Conservation (phyloP, 2,329 filamentous ascomycete genomes). For the Cercospora berteroae region DNA sequence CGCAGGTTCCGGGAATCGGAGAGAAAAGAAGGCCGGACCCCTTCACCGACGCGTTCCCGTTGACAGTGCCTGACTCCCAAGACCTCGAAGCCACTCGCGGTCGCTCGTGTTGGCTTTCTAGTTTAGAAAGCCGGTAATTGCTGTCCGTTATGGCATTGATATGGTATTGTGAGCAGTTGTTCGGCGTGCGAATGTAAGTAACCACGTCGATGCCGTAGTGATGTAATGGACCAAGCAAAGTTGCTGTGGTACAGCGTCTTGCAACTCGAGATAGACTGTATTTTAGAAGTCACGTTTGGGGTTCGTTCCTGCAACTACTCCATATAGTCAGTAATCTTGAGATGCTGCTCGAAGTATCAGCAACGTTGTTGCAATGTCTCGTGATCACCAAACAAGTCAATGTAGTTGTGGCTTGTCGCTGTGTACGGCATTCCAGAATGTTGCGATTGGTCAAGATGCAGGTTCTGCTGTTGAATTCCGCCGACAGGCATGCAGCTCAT, state of each 20-base stretch:
- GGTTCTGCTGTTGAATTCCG: neutral
- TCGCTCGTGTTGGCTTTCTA: neutral
- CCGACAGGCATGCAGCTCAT: neutral
- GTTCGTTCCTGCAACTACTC: neutral
- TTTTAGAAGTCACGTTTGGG: neutral
- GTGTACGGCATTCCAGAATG: neutral
- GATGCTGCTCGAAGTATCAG: neutral
- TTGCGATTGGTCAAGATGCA: neutral
- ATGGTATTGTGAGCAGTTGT: neutral
- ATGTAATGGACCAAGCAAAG: no score
- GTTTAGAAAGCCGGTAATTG: no score
- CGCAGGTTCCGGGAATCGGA: neutral
- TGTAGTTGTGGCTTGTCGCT: neutral
- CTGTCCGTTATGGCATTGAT: no score
- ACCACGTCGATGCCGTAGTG: neutral
- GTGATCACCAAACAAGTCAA: neutral
- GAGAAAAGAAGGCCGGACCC: neutral
- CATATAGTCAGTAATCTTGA: neutral
- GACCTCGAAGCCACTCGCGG: neutral
- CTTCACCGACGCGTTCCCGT: neutral
- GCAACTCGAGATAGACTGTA: no score
- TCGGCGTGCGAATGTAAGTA: neutral
- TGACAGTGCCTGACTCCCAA: neutral
- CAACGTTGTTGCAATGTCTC: neutral
- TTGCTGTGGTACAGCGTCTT: no score